Evolutionary conservation across 1,139 yeast genomes (phyloP).

Genomic region (Geotrichum candidum): DNA sequence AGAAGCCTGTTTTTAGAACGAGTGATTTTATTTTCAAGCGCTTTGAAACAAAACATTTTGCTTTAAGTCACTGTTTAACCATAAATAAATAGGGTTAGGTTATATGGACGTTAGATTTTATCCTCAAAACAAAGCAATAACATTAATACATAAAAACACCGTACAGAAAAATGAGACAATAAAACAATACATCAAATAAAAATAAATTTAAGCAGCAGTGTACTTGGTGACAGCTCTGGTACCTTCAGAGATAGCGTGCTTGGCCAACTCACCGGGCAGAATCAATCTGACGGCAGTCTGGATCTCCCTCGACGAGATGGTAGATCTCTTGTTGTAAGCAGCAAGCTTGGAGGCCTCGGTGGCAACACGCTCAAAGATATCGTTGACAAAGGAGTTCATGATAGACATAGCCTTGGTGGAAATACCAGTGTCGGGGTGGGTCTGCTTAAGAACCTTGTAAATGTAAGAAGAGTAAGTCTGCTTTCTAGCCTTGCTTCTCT

Average conservation of each 20-base stretch:
- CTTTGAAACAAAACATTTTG: no score
- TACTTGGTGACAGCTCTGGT: constrained; percentile 99
- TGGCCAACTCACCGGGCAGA: constrained; percentile 99
- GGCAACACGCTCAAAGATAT: constrained; percentile 57
- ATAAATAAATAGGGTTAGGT: background rate
- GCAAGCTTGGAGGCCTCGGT: constrained; percentile 98
- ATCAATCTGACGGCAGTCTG: constrained; percentile 99
- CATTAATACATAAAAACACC: constrained; percentile 5
- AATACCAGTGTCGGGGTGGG: constrained; percentile 99
- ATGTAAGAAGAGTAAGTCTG: constrained; percentile 98
- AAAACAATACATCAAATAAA: background rate
- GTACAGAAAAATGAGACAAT: background rate
- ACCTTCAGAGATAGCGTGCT: constrained; percentile 99
- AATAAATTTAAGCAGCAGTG: constrained; percentile 51
- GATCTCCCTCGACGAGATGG: constrained; percentile 98
- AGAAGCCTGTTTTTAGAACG: no score
- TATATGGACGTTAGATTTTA: background rate
- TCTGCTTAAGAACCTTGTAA: constrained; percentile 97
- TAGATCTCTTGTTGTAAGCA: constrained; percentile 98
- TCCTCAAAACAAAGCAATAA: constrained; percentile 4
- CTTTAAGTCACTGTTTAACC: background rate
- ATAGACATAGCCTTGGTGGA: constrained; percentile 99
- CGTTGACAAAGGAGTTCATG: constrained; percentile 98
- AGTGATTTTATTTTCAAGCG: no score
- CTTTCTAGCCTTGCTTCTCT: constrained; percentile 96